Conservation (phyloP, 225 moss, liverwort and hornwort genomes). For the Climacium dendroides region DNA sequence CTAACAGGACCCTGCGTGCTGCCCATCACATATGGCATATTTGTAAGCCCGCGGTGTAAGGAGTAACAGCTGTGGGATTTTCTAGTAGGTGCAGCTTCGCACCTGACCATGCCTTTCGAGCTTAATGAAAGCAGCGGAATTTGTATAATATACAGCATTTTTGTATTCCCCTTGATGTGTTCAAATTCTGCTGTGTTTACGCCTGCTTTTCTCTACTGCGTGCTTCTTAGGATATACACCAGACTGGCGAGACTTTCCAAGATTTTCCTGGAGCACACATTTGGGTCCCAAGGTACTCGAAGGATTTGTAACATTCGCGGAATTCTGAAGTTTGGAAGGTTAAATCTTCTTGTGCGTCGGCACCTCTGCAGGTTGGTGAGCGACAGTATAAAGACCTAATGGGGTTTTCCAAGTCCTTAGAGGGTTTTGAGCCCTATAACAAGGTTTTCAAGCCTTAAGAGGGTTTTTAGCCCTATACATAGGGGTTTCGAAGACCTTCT, state of each 20-base stretch:
- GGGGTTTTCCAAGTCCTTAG: no score
- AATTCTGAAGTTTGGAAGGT: background rate
- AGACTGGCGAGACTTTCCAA: background rate
- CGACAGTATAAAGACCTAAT: background rate
- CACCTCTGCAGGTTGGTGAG: background rate
- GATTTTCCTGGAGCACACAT: background rate
- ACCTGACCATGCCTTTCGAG: background rate
- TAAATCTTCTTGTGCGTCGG: background rate
- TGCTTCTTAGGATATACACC: background rate
- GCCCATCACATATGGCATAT: background rate
- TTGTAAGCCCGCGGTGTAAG: background rate
- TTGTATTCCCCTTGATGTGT: background rate
- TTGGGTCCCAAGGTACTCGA: background rate
- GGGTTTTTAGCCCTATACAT: no score
- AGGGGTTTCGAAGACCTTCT: no score
- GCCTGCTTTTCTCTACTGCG: background rate
- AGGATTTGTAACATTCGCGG: background rate
- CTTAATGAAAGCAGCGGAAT: background rate
- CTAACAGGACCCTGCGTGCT: background rate
- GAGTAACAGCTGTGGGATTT: background rate
- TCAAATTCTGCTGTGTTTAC: background rate
- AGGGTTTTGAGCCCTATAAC: no score
- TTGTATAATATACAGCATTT: background rate
- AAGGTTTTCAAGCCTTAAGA: no score
- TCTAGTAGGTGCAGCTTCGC: constrained; percentile 14